Percentiles rank a stretch among this genome's conserved stretches.
Conservation (phyloP, 2,329 filamentous ascomycete species). For the Ilyonectria robusta region DNA sequence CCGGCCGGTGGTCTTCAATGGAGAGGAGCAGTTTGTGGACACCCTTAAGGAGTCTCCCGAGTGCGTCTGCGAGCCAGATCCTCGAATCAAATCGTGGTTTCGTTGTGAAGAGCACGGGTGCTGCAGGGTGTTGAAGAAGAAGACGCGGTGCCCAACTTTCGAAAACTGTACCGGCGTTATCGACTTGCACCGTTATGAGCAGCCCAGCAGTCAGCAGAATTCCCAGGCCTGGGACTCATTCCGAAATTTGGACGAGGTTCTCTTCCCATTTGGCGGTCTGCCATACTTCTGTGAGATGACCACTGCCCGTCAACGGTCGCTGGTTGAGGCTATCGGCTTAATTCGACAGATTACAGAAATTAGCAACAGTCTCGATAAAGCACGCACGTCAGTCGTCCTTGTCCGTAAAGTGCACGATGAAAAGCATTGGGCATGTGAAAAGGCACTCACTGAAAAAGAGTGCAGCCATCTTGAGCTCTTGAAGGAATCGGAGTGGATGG, state of each 20-base stretch:
- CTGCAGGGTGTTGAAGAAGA: slow-evolving; percentile 39
- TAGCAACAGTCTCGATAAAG: neutral
- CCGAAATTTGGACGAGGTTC: neutral
- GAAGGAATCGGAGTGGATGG: too few species aligned
- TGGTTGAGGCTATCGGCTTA: neutral
- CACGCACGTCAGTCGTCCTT: neutral
- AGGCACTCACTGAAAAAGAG: neutral
- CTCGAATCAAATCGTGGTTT: slow-evolving; percentile 18
- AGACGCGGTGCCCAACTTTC: slow-evolving; percentile 34
- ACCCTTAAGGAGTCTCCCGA: slow-evolving; percentile 38
- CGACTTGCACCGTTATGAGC: slow-evolving; percentile 39
- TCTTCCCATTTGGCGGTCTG: neutral
- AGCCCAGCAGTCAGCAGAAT: slow-evolving; percentile 3
- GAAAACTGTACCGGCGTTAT: slow-evolving; percentile 25
- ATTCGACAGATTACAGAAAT: too few species aligned
- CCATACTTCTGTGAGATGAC: slow-evolving; percentile 4
- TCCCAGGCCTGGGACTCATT: neutral
- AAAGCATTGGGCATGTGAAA: neutral
- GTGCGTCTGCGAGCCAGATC: slow-evolving; percentile 40
- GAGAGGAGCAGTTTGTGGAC: slow-evolving; percentile 39
- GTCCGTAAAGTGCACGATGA: neutral
- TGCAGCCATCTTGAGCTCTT: neutral
- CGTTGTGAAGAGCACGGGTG: slow-evolving; percentile 48
- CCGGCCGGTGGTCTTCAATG: slow-evolving; percentile 47
- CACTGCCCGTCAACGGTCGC: too few species aligned